A percentile compares a stretch with the other conserved stretches of the same genome.
These are phyloP conservation scores for Jackrogersella multiformis DNA, from an alignment of 495 filamentous ascomycete genomes.

Conservation along the genomic window DNA sequence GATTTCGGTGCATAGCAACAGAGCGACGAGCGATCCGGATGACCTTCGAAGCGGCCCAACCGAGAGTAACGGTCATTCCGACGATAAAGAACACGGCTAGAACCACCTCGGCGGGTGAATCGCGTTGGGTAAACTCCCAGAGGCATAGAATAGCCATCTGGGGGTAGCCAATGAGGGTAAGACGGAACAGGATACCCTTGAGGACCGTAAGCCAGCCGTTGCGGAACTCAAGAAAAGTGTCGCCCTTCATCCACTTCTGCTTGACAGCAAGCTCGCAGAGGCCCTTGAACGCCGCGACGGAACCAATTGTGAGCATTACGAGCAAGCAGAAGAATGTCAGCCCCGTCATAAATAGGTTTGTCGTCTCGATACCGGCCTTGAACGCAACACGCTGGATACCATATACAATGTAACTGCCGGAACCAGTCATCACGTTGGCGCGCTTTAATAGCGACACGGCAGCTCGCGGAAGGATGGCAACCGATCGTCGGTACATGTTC, in stretches of 20 bases:
- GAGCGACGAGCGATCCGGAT: constrained; percentile 88
- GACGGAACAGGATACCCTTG: constrained; percentile 90
- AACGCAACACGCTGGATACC: constrained; percentile 94
- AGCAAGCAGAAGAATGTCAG: constrained; percentile 90
- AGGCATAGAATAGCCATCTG: constrained; percentile 91
- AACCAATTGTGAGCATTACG: constrained; percentile 72
- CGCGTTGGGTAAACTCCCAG: constrained; percentile 89
- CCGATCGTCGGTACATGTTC: constrained; percentile 47
- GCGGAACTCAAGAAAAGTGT: constrained; percentile 94
- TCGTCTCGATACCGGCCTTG: constrained; percentile 81
- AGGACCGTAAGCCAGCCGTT: constrained; percentile 82
- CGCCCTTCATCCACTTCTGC: constrained; percentile 79
- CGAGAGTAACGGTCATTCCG: constrained; percentile 79
- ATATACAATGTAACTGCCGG: constrained; percentile 71
- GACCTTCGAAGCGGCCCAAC: constrained; percentile 89
- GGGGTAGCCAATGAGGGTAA: constrained; percentile 92
- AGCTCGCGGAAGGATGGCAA: constrained; percentile 44
- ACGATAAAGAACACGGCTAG: constrained; percentile 91
- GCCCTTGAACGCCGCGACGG: constrained; percentile 81
- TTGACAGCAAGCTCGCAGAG: constrained; percentile 76
- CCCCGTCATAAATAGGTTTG: constrained; percentile 94
- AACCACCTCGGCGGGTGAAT: constrained; percentile 88
- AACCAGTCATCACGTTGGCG: constrained; percentile 56
- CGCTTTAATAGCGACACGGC: constrained; percentile 52
- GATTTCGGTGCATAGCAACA: constrained; percentile 91